A percentile compares a stretch with the other conserved stretches of the same genome.
These are phyloP conservation scores for Saprolegnia parasitica DNA, from an alignment of 352 stramenopile species.

Conservation along the genomic window DNA sequence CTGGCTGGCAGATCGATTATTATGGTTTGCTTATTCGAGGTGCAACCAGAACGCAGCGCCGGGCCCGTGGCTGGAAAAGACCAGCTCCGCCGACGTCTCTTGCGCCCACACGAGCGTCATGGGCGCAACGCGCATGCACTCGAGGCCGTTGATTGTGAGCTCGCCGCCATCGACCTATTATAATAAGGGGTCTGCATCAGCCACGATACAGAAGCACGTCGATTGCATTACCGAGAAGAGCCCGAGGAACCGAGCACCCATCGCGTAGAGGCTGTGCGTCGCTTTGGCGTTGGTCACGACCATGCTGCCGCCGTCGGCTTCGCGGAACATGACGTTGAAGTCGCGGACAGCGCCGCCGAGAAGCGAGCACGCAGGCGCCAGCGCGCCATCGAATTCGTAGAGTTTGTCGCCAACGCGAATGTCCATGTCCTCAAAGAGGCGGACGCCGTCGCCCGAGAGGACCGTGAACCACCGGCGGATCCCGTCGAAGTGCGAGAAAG, in stretches of 20 bases:
- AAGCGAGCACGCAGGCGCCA: slow-evolving; percentile 12
- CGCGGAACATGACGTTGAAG: slow-evolving; percentile 22
- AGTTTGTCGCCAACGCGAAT: slow-evolving; percentile 7
- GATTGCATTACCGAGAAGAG: not conserved
- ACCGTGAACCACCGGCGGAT: slow-evolving; percentile 22
- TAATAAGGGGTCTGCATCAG: not conserved
- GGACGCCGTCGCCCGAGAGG: slow-evolving; percentile 5
- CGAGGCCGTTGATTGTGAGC: not conserved
- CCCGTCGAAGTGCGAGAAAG: slow-evolving; percentile 19
- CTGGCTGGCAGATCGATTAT: too few species aligned
- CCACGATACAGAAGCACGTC: not conserved
- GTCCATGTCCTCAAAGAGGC: slow-evolving; percentile 7
- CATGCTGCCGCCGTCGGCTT: not conserved
- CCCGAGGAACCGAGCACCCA: not conserved
- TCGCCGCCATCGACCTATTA: not conserved
- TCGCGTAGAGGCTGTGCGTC: not conserved
- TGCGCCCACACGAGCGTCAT: not conserved
- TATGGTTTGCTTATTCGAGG: not conserved
- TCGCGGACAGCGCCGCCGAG: slow-evolving; percentile 9
- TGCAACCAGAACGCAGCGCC: not conserved
- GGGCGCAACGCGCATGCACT: not conserved
- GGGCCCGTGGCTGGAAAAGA: not conserved
- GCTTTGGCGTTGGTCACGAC: slow-evolving; percentile 5
- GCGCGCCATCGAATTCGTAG: slow-evolving; percentile 22
- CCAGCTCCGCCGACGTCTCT: not conserved